Evolutionary conservation across 139 green algal genomes (phyloP).

Genomic region (Tetradesmus lagerheimii): DNA sequence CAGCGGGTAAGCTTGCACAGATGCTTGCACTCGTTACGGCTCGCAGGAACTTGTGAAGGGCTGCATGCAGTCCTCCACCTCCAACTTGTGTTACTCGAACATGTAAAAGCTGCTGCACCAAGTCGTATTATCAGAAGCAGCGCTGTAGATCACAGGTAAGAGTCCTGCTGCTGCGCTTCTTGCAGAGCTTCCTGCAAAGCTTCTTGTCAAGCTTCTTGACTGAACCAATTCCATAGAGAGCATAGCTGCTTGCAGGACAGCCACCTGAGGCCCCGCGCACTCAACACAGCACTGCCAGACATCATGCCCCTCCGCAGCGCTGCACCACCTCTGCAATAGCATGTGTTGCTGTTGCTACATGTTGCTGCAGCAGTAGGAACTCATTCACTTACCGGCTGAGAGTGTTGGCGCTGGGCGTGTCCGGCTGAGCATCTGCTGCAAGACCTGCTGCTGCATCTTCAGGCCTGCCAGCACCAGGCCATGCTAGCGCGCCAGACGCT

Average conservation of each 20-base stretch:
- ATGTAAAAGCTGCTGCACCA: background rate
- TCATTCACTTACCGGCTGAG: background rate
- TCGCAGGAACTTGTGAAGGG: background rate
- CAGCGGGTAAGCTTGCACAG: background rate
- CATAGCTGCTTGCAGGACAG: background rate
- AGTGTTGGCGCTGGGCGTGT: conserved; percentile 4
- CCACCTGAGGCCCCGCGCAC: no score
- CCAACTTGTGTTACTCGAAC: no score
- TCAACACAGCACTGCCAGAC: no score
- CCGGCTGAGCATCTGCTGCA: background rate
- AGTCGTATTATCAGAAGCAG: no score
- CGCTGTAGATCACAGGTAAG: no score
- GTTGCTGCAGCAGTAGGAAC: background rate
- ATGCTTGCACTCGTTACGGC: background rate
- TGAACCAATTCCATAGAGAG: no score
- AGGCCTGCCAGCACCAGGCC: background rate
- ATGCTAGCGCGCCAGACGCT: background rate
- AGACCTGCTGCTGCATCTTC: background rate
- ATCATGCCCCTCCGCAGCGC: background rate
- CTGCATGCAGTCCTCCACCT: background rate
- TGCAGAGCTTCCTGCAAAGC: no score
- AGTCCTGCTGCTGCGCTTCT: no score
- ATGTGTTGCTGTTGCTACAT: background rate
- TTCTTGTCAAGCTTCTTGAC: no score
- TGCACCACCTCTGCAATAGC: background rate